Conservation (phyloP, 176 grass and related monocot species). For the Tillandsia leiboldiana region DNA sequence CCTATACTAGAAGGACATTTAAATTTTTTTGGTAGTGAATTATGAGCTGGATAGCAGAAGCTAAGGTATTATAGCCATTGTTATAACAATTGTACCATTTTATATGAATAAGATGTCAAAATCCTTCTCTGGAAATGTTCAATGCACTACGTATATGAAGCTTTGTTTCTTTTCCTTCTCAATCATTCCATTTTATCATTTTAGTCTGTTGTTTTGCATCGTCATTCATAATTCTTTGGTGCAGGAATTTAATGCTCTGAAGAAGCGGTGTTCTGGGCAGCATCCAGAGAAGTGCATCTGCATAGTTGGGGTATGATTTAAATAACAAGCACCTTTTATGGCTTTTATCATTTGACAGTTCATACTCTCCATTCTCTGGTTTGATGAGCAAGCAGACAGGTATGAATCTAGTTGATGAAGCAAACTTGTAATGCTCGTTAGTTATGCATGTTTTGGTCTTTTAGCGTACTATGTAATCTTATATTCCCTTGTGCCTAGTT, state of each 20-base stretch:
- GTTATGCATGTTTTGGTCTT: not conserved
- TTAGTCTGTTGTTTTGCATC: slow-evolving; percentile 6
- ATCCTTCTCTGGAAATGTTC: no score
- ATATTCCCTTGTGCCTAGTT: not conserved
- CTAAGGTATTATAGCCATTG: no score
- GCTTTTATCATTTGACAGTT: not conserved
- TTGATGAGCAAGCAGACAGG: no score
- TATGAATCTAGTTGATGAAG: no score
- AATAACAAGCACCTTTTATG: slow-evolving; percentile 3
- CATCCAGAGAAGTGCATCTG: slow-evolving; percentile 57
- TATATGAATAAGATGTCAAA: not conserved
- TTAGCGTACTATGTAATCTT: not conserved
- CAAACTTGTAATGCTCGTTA: not conserved
- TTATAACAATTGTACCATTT: not conserved
- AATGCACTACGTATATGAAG: no score
- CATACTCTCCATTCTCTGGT: no score
- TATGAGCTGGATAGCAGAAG: no score
- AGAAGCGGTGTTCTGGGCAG: slow-evolving; percentile 43
- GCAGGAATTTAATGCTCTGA: slow-evolving; percentile 67
- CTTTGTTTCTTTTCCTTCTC: no score
- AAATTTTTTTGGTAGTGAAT: no score
- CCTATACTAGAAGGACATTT: no score
- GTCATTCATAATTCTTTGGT: slow-evolving; percentile 2
- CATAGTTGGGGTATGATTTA: slow-evolving; percentile 49
- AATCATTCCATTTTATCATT: no score